Conservation (phyloP, 495 filamentous ascomycete species). For the Hypoxylon cercidicola region DNA sequence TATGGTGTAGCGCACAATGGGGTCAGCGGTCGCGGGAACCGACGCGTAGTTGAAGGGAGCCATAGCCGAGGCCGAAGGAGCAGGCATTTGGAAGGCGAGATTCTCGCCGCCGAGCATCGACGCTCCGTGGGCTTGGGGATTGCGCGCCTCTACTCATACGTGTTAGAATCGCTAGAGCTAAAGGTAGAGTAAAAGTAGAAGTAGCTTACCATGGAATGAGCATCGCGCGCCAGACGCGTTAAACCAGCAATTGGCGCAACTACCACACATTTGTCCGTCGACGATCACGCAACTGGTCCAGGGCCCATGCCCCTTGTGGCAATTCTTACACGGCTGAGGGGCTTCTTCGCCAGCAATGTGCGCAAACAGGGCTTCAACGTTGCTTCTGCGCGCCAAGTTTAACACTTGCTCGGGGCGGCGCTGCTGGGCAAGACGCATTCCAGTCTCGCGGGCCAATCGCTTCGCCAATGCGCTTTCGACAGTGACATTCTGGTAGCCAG, state of each 20-base stretch:
- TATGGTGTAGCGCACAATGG: constrained; percentile 51
- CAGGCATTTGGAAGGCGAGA: constrained; percentile 36
- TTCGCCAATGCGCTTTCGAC: constrained; percentile 61
- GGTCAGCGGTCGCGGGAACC: constrained; percentile 47
- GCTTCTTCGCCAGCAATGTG: constrained; percentile 59
- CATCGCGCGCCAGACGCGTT: constrained; percentile 61
- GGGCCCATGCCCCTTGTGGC: constrained; percentile 62
- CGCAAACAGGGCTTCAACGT: constrained; percentile 62
- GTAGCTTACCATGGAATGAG: constrained; percentile 60
- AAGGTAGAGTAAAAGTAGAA: background rate
- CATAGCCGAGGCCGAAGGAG: constrained; percentile 37
- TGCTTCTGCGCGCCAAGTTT: constrained; percentile 58
- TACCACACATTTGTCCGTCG: constrained; percentile 63
- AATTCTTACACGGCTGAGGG: constrained; percentile 60
- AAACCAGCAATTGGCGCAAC: constrained; percentile 64
- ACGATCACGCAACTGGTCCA: constrained; percentile 60
- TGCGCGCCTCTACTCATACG: constrained; percentile 40
- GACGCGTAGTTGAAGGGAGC: constrained; percentile 45
- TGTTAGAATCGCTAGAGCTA: constrained; percentile 8
- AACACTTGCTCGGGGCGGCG: constrained; percentile 57
- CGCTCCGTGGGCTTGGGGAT: constrained; percentile 37
- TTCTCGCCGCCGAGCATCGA: constrained; percentile 39
- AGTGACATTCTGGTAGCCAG: constrained; percentile 53
- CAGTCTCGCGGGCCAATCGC: constrained; percentile 55
- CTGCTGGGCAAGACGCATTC: constrained; percentile 56